Conservation (phyloP, 208 protist species). For the Wallacemonas sp. region DNA sequence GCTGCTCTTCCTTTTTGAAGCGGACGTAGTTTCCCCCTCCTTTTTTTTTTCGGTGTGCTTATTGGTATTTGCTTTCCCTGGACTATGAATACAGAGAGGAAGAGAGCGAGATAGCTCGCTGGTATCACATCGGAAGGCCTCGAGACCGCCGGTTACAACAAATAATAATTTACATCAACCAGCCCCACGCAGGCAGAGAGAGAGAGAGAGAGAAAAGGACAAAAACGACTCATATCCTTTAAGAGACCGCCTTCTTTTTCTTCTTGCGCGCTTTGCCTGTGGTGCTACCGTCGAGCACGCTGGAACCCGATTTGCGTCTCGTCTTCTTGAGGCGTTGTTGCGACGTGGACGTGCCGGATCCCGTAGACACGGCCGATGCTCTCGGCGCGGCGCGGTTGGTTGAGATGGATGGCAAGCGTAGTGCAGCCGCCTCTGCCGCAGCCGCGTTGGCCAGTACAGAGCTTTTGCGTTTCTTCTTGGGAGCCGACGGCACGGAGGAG, state of each 20-base stretch:
- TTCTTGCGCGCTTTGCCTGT: background rate
- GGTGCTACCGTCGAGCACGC: background rate
- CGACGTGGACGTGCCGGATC: background rate
- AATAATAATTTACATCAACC: too few species aligned
- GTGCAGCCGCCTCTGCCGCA: too few species aligned
- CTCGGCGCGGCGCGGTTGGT: background rate
- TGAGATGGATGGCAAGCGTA: constrained; percentile 3
- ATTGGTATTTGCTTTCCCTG: too few species aligned
- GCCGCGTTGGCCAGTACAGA: too few species aligned
- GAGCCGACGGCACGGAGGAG: too few species aligned
- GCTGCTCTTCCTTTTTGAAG: too few species aligned
- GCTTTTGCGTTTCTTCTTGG: constrained; percentile 12
- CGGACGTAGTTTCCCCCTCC: too few species aligned
- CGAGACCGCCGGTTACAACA: too few species aligned
- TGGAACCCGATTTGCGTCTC: background rate
- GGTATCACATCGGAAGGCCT: too few species aligned
- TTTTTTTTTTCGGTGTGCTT: too few species aligned
- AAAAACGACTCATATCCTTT: too few species aligned
- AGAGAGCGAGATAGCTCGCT: background rate
- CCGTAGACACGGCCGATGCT: background rate
- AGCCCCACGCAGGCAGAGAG: too few species aligned
- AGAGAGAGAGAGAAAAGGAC: background rate
- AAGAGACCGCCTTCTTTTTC: background rate
- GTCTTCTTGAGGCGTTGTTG: background rate
- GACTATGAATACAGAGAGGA: background rate